Percentiles rank a stretch among this genome's conserved stretches.
phyloP scores from a whole-genome alignment of 2,329 filamentous ascomycete species.

The Aspergillus pseudotamarii region DNA sequence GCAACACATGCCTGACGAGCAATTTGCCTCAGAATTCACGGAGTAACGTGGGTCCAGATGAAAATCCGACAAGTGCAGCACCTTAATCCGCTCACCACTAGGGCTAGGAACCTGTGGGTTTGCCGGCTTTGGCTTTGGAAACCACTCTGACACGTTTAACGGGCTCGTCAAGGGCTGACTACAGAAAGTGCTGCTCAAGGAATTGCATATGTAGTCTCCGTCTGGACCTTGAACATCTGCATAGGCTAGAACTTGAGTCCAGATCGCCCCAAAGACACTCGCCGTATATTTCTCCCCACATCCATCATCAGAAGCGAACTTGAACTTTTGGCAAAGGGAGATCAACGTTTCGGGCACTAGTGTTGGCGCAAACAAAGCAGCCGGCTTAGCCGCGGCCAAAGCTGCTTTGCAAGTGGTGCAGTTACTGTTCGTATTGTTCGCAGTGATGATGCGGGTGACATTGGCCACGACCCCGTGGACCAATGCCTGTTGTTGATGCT shows the following conservation, averaged over 20 bases:
- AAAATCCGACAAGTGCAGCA: slow-evolving; percentile 60
- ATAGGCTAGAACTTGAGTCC: slow-evolving; percentile 59
- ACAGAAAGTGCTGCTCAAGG: slow-evolving; percentile 53
- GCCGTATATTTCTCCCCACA: slow-evolving; percentile 54
- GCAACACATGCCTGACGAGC: slow-evolving; percentile 56
- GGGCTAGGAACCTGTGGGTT: slow-evolving; percentile 48
- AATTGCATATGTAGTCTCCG: slow-evolving; percentile 60
- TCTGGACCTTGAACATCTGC: slow-evolving; percentile 59
- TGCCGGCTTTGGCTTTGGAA: slow-evolving; percentile 58
- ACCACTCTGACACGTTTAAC: slow-evolving; percentile 49
- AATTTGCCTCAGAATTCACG: slow-evolving; percentile 57
- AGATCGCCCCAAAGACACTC: slow-evolving; percentile 56
- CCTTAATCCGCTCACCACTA: slow-evolving; percentile 58
- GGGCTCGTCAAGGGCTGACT: slow-evolving; percentile 48
- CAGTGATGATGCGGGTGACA: slow-evolving; percentile 52
- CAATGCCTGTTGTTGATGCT: slow-evolving; percentile 43
- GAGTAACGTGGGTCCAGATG: slow-evolving; percentile 59
- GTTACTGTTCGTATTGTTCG: slow-evolving; percentile 40
- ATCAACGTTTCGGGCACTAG: slow-evolving; percentile 56
- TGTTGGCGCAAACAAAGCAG: slow-evolving; percentile 53
- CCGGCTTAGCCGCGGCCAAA: slow-evolving; percentile 53
- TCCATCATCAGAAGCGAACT: slow-evolving; percentile 49
- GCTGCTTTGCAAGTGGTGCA: slow-evolving; percentile 59
- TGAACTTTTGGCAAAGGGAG: slow-evolving; percentile 52
- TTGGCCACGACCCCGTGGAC: slow-evolving; percentile 44